Percentiles rank a stretch among this genome's conserved stretches.
Evolutionary conservation across 2,329 filamentous ascomycete species (phyloP).

Genomic region (Dothistroma septosporum): DNA sequence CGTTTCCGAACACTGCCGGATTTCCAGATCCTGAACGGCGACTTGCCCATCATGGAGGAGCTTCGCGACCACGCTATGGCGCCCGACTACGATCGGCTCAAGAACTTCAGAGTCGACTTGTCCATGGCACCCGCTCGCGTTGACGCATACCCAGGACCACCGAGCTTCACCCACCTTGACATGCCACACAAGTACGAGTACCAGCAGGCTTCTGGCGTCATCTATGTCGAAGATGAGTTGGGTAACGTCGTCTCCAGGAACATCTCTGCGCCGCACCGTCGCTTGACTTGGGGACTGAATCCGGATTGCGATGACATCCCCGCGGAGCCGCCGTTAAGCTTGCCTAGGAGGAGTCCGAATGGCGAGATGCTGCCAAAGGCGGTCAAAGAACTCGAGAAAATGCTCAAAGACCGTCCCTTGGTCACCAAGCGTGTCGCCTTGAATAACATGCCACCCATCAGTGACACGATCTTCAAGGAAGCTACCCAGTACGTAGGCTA

Average conservation of each 20-base stretch:
- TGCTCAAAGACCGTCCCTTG: slow-evolving; percentile 70
- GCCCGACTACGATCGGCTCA: slow-evolving; percentile 58
- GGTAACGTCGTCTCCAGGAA: slow-evolving; percentile 53
- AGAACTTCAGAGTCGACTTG: slow-evolving; percentile 63
- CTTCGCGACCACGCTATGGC: slow-evolving; percentile 68
- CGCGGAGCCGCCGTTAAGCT: slow-evolving; percentile 52
- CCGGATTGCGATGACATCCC: slow-evolving; percentile 62
- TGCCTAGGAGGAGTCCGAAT: slow-evolving; percentile 31
- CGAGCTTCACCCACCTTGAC: slow-evolving; percentile 27
- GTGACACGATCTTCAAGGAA: slow-evolving; percentile 60
- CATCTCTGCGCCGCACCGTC: slow-evolving; percentile 45
- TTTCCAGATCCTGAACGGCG: slow-evolving; percentile 56
- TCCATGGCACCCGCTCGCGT: slow-evolving; percentile 58
- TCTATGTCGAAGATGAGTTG: slow-evolving; percentile 53
- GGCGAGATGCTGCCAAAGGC: slow-evolving; percentile 54
- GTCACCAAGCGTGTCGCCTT: slow-evolving; percentile 80
- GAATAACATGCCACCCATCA: slow-evolving; percentile 60
- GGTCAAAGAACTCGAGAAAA: slow-evolving; percentile 58
- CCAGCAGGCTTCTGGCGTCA: slow-evolving; percentile 77
- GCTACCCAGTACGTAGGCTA: slow-evolving; percentile 83
- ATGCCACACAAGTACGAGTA: slow-evolving; percentile 60
- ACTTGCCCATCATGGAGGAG: slow-evolving; percentile 60
- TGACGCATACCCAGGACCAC: slow-evolving; percentile 41
- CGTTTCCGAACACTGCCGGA: slow-evolving; percentile 82
- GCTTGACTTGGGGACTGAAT: slow-evolving; percentile 39